A percentile compares a stretch with the other conserved stretches of the same genome.
phyloP scores from a whole-genome alignment of 2,329 filamentous ascomycete genomes.

The Pseudopithomyces maydicus region DNA sequence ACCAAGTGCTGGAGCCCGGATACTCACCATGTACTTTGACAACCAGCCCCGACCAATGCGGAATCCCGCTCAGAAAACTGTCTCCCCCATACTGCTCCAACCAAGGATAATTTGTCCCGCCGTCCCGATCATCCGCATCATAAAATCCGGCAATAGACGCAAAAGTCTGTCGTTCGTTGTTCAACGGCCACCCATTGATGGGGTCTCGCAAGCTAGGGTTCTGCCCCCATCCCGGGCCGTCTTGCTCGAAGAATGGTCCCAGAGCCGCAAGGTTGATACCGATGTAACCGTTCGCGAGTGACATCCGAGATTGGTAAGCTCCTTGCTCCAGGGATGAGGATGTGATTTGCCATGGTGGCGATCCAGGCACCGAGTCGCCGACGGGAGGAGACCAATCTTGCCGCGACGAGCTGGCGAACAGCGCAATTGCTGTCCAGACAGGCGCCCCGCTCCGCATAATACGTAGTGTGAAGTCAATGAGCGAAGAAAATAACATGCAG shows the following conservation, averaged over 20 bases:
- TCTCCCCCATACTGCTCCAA: conserved; percentile 72
- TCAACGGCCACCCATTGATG: conserved; percentile 71
- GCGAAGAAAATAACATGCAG: no score
- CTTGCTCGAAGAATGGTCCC: conserved; percentile 66
- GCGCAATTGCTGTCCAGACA: not conserved
- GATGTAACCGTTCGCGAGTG: conserved; percentile 63
- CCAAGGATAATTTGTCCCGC: conserved; percentile 70
- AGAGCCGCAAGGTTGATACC: conserved; percentile 67
- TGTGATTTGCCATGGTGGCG: conserved; percentile 60
- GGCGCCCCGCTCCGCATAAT: no score
- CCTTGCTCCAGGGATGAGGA: conserved; percentile 61
- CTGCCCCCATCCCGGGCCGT: conserved; percentile 41
- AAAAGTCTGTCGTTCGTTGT: conserved; percentile 66
- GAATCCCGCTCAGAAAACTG: conserved; percentile 72
- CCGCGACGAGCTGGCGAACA: not conserved
- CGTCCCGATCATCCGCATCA: conserved; percentile 63
- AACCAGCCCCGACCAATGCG: conserved; percentile 68
- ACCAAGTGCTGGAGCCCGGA: no score
- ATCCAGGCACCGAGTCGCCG: conserved; percentile 61
- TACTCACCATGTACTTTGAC: conserved; percentile 57
- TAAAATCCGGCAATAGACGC: conserved; percentile 72
- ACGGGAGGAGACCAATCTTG: conserved; percentile 15
- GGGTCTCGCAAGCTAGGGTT: conserved; percentile 49
- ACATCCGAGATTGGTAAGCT: conserved; percentile 64
- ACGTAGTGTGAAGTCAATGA: no score